phyloP scores from a whole-genome alignment of 2,329 filamentous ascomycete species.

The Penicillium griseofulvum region DNA sequence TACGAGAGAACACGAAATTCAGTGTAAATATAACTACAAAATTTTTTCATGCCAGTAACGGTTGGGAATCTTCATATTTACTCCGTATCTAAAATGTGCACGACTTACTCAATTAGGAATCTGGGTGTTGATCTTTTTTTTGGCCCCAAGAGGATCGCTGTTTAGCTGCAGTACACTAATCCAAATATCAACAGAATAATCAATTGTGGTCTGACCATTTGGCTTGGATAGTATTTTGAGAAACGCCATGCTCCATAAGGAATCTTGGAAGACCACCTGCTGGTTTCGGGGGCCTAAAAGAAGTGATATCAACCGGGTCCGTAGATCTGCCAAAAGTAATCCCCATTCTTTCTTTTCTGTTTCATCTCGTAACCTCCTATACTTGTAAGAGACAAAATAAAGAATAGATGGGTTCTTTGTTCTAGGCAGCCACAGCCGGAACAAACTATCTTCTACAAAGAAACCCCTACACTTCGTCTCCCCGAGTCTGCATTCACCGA shows the following conservation, averaged over 20 bases:
- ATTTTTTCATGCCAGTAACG: not conserved
- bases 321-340: not conserved
- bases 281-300: constrained; percentile 3
- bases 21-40: not conserved
- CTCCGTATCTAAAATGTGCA: not conserved
- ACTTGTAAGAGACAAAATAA: not conserved
- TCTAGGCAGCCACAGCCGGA: not conserved
- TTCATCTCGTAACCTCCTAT: not conserved
- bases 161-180: not conserved
- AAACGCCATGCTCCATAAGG: not conserved
- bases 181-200: not conserved
- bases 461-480: not conserved
- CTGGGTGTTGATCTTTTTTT: not conserved
- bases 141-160: not conserved
- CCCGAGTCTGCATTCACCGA: not conserved
- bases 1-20: not conserved
- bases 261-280: not conserved
- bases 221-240: not conserved
- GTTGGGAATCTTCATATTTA: not conserved
- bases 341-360: not conserved
- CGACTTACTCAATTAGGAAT: not conserved
- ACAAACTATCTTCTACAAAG: constrained; percentile 1
- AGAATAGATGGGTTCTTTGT: not conserved
- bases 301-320: not conserved
- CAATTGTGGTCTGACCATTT: not conserved